These are phyloP conservation scores for Mycena leptocephala DNA, from an alignment of 768 basidiomycete genomes.

Conservation along the genomic window DNA sequence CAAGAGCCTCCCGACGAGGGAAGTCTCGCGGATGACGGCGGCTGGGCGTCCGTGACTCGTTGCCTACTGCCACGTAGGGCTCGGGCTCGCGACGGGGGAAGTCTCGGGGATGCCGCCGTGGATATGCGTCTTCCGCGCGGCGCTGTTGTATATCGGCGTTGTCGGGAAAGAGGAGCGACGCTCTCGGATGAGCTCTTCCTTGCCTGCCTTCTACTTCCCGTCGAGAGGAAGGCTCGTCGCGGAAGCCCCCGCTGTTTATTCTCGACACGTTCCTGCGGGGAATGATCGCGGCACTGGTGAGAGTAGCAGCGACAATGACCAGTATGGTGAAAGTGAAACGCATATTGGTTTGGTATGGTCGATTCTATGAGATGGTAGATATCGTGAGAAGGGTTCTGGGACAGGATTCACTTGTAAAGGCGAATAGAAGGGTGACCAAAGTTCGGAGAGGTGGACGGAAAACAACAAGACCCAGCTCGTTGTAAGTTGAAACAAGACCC, in stretches of 20 bases:
- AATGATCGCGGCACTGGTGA: constrained; percentile 21
- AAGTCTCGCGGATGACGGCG: constrained; percentile 20
- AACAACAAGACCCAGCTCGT: constrained; percentile 31
- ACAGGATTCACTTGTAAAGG: constrained; percentile 11
- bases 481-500: constrained; percentile 24
- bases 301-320: constrained; percentile 16
- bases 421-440: not conserved
- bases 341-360: constrained; percentile 1
- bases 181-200: constrained; percentile 8
- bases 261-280: constrained; percentile 4
- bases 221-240: not conserved
- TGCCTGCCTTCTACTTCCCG: not conserved
- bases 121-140: not conserved
- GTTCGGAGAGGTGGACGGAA: not conserved
- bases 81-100: constrained; percentile 4
- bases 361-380: not conserved
- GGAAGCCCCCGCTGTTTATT: not conserved
- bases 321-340: constrained; percentile 16
- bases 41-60: not conserved
- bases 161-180: not conserved
- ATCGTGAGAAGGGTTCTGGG: not conserved
- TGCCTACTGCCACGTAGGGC: not conserved
- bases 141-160: constrained; percentile 10
- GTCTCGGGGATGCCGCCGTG: constrained; percentile 16
- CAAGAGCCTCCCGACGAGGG: not conserved